Evolutionary conservation across 768 basidiomycete species (phyloP).

Genomic region (Phaeolepiota aurea): DNA sequence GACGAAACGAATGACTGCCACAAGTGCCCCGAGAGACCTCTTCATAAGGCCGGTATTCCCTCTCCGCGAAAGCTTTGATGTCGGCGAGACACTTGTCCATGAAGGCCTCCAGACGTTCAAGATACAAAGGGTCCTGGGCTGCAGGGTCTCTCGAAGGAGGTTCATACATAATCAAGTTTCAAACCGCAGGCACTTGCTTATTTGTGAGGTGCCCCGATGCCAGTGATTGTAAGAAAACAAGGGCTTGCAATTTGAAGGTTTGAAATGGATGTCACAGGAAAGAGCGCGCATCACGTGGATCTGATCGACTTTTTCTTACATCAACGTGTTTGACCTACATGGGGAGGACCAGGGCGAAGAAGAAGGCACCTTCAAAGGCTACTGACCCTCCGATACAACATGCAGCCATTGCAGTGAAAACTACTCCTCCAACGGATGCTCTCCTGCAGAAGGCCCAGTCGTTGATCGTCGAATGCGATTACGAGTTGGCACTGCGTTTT

Average conservation of each 20-base stretch:
- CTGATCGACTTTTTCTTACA: not conserved
- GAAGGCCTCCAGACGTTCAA: conserved; percentile 57
- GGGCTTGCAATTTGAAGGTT: not conserved
- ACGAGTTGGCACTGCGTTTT: conserved; percentile 72
- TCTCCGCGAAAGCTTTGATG: conserved; percentile 50
- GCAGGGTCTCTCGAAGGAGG: conserved; percentile 18
- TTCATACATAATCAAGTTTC: conserved; percentile 22
- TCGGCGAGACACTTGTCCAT: conserved; percentile 50
- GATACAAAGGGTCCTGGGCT: conserved; percentile 43
- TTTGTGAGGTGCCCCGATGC: too few relatives aligned
- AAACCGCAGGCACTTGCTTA: too few relatives aligned
- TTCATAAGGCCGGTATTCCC: conserved; percentile 51
- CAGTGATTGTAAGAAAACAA: too few relatives aligned
- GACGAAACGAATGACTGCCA: conserved; percentile 4
- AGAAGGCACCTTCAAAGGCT: conserved; percentile 29
- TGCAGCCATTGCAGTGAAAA: conserved; percentile 7
- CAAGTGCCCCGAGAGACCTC: conserved; percentile 31
- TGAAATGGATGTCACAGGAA: not conserved
- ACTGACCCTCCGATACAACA: conserved; percentile 14
- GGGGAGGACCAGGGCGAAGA: conserved; percentile 49
- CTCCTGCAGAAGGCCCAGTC: conserved; percentile 72
- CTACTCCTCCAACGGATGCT: conserved; percentile 36
- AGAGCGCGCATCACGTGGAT: conserved; percentile 24
- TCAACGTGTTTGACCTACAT: conserved; percentile 19
- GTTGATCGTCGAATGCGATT: conserved; percentile 81